Conservation (phyloP, 2,329 filamentous ascomycete genomes). For the Xylaria sp. region DNA sequence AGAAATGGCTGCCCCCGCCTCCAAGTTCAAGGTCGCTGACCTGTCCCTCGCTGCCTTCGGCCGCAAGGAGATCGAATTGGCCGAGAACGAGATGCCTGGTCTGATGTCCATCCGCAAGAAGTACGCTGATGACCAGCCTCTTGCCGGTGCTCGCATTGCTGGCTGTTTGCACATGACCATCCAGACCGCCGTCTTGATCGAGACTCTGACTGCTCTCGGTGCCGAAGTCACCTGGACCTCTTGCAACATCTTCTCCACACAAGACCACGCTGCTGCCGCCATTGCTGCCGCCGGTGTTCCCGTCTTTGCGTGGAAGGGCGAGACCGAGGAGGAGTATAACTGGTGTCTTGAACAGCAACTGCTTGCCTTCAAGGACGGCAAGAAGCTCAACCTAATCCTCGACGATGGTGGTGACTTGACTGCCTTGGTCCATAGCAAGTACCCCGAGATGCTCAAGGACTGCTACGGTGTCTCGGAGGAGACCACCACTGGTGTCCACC, state of each 20-base stretch:
- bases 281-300: constrained; percentile 93
- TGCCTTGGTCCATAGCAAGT: constrained; percentile 94
- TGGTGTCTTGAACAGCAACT: constrained; percentile 99
- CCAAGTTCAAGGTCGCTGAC: constrained; percentile 98
- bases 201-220: constrained; percentile 92
- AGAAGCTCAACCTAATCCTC: constrained; percentile 98
- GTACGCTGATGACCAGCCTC: constrained; percentile 91
- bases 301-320: constrained; percentile 80
- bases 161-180: constrained; percentile 99
- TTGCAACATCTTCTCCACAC: constrained; percentile 99
- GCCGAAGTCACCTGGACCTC: constrained; percentile 98
- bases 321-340: constrained; percentile 99
- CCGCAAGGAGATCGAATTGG: constrained; percentile 98
- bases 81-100: constrained; percentile 97
- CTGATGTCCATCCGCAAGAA: constrained; percentile 93
- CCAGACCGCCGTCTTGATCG: constrained; percentile 98
- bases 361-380: constrained; percentile 91
- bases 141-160: constrained; percentile 93
- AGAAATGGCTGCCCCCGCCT: constrained; percentile 76
- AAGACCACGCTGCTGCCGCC: constrained; percentile 97
- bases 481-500: constrained; percentile 99
- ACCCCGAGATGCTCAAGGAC: constrained; percentile 96
- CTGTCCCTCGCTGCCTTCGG: constrained; percentile 97
- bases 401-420: constrained; percentile 98
- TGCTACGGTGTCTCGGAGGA: constrained; percentile 99